Evolutionary conservation across 2,329 filamentous ascomycete species (phyloP).

Genomic region (Plectosphaerella cucumerina): DNA sequence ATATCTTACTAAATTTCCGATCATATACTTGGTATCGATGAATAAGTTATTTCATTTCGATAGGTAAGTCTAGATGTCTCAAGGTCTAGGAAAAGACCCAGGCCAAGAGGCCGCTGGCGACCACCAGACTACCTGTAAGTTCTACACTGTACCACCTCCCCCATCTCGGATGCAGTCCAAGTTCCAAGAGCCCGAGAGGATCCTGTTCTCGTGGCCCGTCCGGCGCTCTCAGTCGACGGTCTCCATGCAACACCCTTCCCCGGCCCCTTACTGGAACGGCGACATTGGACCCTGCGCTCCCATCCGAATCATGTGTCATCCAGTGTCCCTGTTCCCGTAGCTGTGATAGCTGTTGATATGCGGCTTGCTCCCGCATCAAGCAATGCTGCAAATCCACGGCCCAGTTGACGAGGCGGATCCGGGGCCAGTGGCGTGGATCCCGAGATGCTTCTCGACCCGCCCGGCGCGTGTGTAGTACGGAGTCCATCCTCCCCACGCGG

Average conservation of each 20-base stretch:
- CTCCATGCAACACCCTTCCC: no score
- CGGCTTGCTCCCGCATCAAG: conserved; percentile 66
- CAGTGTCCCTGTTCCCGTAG: conserved; percentile 63
- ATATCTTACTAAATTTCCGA: no score
- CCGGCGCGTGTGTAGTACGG: no score
- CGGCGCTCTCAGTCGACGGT: no score
- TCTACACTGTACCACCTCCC: conserved; percentile 67
- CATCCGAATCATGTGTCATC: conserved; percentile 19
- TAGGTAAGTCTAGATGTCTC: no score
- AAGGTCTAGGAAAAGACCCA: conserved; percentile 47
- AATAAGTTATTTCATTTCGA: no score
- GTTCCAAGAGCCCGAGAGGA: conserved; percentile 71
- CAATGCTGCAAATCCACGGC: conserved; percentile 75
- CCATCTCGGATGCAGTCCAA: conserved; percentile 61
- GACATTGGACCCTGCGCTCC: no score
- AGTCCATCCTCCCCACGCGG: no score
- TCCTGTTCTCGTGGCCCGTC: conserved; percentile 47
- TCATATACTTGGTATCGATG: no score
- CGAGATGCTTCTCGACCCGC: no score
- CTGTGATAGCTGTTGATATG: conserved; percentile 57
- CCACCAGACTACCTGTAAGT: conserved; percentile 67
- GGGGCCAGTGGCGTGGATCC: conserved; percentile 21
- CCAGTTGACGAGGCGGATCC: conserved; percentile 74
- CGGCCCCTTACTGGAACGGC: no score
- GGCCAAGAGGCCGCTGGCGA: conserved; percentile 68